Evolutionary conservation across 306 rosid species (phyloP).

Genomic region (Mimosa pudica): DNA sequence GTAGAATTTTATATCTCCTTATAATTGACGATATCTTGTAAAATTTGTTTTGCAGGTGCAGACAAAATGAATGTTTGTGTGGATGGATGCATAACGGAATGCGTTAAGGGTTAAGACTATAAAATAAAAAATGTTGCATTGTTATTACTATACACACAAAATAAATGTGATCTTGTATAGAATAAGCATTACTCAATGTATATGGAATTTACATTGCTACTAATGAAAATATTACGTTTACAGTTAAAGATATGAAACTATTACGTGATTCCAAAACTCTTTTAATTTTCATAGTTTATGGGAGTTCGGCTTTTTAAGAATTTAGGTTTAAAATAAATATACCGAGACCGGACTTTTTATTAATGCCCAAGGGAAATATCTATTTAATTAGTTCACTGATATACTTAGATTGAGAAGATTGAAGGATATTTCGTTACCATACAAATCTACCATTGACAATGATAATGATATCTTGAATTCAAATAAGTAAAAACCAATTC

Average conservation of each 20-base stretch:
- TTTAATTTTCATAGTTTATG: background rate
- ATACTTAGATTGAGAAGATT: too few relatives aligned
- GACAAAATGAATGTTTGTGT: background rate
- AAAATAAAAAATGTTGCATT: background rate
- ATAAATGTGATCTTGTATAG: background rate
- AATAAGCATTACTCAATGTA: background rate
- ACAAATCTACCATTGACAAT: too few relatives aligned
- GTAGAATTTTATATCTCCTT: background rate
- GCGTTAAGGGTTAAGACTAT: background rate
- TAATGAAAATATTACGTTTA: background rate
- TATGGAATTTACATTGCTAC: background rate
- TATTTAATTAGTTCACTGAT: too few relatives aligned
- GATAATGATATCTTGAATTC: too few relatives aligned
- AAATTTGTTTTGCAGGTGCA: background rate
- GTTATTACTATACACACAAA: background rate
- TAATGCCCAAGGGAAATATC: too few relatives aligned
- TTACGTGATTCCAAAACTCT: background rate
- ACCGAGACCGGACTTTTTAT: background rate
- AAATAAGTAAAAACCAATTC: too few relatives aligned
- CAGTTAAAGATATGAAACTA: too few relatives aligned
- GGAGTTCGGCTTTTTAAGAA: background rate
- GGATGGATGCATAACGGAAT: background rate
- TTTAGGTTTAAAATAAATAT: too few relatives aligned
- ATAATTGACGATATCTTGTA: too few relatives aligned
- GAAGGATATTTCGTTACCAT: too few relatives aligned